Base-by-base conservation (phyloP, 2,329 filamentous ascomycete species). In the Ustulina deusta region DNA sequence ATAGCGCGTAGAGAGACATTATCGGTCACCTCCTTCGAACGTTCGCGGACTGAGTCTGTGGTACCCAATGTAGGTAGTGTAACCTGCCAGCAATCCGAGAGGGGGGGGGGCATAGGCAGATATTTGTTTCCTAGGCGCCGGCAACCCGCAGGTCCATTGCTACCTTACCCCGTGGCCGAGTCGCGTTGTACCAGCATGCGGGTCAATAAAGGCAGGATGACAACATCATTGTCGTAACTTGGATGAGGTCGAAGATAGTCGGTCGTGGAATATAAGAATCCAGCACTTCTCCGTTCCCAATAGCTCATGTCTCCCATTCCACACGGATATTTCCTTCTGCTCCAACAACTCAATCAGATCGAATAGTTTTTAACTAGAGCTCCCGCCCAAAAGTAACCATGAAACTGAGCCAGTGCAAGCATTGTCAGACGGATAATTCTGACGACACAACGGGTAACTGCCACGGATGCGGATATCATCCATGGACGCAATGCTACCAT, bases 401-500 rank as follows among this genome's bases (percentile, higher is more conserved):
- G 60, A 48, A 34, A 25, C 5, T 54, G 1, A 55, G 46, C 40
- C 17, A 22, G 5, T 67, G 65, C 38, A 40, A 17, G 1, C 65
- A 67, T 22, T 67, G 65, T 34, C 60, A 63, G 10, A 20, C n/a
- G 22, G 54, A 59, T 0, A 55, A 17, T n/a, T n/a, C 34, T 0
- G 38, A 54, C 1, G 13, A 25, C 7, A 49, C 7, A 25, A 29
- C 15, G 3, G 17, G 27, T 1, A 9, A 42, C 1, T 67, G 65
- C 40, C 1, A 22, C 10, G 13, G 0, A 2, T 67, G 65, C 15
- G 34, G 25, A 1, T 63, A 36, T 13, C 60, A 67, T 49, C 64
- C 64, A 15, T 66, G 64, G 64, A 59, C 6, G 7, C 20, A 27
- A 20, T 66, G 64, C 48, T 15, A 63, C 40, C 59, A 66, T 29